These are phyloP conservation scores for Jaltomata sinuosa DNA, from an alignment of 257 asterid genomes.

Conservation along the genomic window DNA sequence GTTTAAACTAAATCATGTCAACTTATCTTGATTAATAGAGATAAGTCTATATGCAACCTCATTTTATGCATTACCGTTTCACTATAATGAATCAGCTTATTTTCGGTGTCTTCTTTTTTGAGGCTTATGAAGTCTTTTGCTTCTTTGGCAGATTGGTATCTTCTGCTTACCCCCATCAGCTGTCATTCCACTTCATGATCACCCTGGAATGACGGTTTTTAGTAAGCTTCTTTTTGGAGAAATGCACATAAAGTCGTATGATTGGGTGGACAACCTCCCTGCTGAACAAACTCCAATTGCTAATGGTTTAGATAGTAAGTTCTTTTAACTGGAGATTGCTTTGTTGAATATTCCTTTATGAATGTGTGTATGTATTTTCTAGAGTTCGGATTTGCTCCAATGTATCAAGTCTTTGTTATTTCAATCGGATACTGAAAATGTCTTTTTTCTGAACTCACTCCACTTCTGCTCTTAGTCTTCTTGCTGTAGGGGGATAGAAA, in stretches of 20 bases:
- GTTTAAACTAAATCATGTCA: not conserved
- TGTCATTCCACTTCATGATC: conserved; percentile 89
- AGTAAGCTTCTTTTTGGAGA: conserved; percentile 85
- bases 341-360: too few species aligned
- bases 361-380: not conserved
- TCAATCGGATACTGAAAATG: not conserved
- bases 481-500: not conserved
- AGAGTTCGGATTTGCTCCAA: not conserved
- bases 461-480: not conserved
- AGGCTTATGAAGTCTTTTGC: not conserved
- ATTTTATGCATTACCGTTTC: not conserved
- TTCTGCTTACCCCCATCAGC: conserved; percentile 86
- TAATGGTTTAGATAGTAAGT: conserved; percentile 28
- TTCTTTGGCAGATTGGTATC: conserved; percentile 58
- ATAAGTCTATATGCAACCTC: not conserved
- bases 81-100: not conserved
- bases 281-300: conserved; percentile 8
- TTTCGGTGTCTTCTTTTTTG: not conserved
- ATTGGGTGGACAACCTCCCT: conserved; percentile 40
- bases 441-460: not conserved
- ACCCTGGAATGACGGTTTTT: conserved; percentile 94
- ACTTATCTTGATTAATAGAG: too few species aligned
- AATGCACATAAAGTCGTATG: conserved; percentile 76
- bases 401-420: not conserved
- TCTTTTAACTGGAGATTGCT: not conserved